phyloP scores from a whole-genome alignment of 192 early-diverging fungal genomes.

The Coemansia guatemalensis region DNA sequence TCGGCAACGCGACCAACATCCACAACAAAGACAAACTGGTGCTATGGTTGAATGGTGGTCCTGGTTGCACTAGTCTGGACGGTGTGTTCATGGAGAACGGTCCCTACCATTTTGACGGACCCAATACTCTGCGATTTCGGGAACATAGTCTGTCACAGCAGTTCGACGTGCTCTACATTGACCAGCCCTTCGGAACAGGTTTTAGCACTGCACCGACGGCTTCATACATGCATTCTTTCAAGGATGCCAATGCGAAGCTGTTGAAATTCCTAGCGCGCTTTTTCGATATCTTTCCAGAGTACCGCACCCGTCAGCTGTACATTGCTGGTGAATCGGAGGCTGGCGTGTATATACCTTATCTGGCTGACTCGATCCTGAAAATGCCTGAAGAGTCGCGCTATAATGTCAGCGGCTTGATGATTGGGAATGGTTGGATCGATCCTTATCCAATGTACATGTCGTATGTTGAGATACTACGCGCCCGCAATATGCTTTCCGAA shows the following conservation, averaged over 20 bases:
- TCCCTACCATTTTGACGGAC: constrained; percentile 53
- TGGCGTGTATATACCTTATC: constrained; percentile 70
- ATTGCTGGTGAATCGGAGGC: constrained; percentile 76
- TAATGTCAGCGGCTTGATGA: constrained; percentile 55
- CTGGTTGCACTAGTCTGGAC: constrained; percentile 63
- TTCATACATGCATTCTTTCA: constrained; percentile 28
- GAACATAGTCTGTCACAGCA: constrained; percentile 48
- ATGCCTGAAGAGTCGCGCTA: constrained; percentile 24
- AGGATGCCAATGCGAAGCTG: constrained; percentile 49
- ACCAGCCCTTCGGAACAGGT: constrained; percentile 71
- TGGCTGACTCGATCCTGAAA: constrained; percentile 58
- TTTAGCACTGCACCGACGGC: constrained; percentile 33
- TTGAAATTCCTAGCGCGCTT: constrained; percentile 59
- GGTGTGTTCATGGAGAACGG: constrained; percentile 70
- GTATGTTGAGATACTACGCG: constrained; percentile 48
- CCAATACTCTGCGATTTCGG: constrained; percentile 32
- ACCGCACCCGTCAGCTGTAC: constrained; percentile 55
- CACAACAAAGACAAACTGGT: constrained; percentile 54
- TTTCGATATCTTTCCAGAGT: constrained; percentile 59
- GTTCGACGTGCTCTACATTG: constrained; percentile 57
- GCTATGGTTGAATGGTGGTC: constrained; percentile 69
- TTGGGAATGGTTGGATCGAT: constrained; percentile 83
- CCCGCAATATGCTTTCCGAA: constrained; percentile 32
- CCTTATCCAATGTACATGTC: constrained; percentile 59
- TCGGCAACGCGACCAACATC: constrained; percentile 50